A percentile compares a stretch with the other conserved stretches of the same genome.
phyloP scores from a whole-genome alignment of 2,329 filamentous ascomycete species.

The Colletotrichum sp. region DNA sequence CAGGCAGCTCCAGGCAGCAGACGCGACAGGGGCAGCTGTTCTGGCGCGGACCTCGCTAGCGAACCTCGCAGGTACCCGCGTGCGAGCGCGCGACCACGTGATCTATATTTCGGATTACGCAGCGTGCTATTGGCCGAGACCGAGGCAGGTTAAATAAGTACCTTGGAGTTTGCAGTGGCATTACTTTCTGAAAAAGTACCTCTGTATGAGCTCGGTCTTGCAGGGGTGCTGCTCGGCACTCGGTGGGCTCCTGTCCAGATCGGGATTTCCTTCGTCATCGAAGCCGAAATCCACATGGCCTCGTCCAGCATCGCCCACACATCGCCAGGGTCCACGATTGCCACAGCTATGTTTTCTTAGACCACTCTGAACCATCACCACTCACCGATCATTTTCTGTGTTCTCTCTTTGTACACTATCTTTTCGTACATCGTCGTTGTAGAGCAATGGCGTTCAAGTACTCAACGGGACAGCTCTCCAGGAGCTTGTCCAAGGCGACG shows the following conservation, averaged over 20 bases:
- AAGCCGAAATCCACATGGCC: slow-evolving; percentile 1
- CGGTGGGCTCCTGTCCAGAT: slow-evolving; percentile 4
- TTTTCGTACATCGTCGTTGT: background rate
- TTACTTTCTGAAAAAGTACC: accelerated
- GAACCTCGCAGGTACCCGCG: background rate
- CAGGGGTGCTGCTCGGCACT: slow-evolving; percentile 2
- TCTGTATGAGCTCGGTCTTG: background rate
- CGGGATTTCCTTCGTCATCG: slow-evolving; percentile 22
- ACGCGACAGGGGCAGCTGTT: slow-evolving; percentile 1
- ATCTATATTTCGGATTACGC: slow-evolving; percentile 1
- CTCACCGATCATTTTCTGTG: background rate
- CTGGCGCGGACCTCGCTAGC: background rate
- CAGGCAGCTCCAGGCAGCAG: slow-evolving; percentile 15
- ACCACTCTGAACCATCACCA: background rate
- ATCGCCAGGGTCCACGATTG: slow-evolving; percentile 4
- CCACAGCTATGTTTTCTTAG: slow-evolving; percentile 5
- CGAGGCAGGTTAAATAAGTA: background rate
- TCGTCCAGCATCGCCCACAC: background rate
- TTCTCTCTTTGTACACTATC: background rate
- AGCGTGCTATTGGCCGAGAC: background rate
- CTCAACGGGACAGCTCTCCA: slow-evolving; percentile 40
- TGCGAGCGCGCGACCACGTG: slow-evolving; percentile 20
- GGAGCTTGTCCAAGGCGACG: slow-evolving; percentile 25
- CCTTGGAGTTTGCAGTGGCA: accelerated
- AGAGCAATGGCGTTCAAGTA: slow-evolving; percentile 44